Conservation (phyloP, 2,329 filamentous ascomycete species). For the Aureobasidium subglaciale region DNA sequence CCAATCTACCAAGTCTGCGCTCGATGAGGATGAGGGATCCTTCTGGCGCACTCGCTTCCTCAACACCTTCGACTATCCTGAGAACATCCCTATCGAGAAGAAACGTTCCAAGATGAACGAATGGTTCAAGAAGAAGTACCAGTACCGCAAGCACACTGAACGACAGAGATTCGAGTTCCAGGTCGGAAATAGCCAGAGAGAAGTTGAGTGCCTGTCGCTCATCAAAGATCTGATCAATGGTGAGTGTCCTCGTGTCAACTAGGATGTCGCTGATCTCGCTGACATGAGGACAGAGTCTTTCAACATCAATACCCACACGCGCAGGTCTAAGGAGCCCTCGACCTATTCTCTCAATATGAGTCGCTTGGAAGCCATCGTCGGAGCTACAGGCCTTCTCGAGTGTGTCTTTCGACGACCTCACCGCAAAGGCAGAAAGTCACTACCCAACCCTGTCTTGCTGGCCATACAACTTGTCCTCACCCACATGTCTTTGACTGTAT, state of each 20-base stretch:
- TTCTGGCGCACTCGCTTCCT: constrained; percentile 44
- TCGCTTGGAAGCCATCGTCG: constrained; percentile 27
- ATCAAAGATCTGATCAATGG: constrained; percentile 39
- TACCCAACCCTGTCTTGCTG: constrained; percentile 12
- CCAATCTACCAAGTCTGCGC: constrained; percentile 30
- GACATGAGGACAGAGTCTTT: constrained; percentile 27
- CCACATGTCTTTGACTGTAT: constrained; percentile 17
- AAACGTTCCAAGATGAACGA: constrained; percentile 21
- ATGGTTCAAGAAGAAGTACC: constrained; percentile 32
- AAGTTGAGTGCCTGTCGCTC: constrained; percentile 32
- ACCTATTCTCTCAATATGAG: constrained; percentile 28
- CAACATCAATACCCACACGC: constrained; percentile 20
- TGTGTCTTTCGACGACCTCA: constrained; percentile 10
- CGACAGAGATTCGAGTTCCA: constrained; percentile 23
- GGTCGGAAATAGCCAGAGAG: constrained; percentile 21
- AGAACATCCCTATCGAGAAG: constrained; percentile 1
- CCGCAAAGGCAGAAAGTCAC: not conserved
- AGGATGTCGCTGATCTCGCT: not conserved
- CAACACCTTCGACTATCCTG: constrained; percentile 33
- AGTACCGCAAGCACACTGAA: constrained; percentile 25
- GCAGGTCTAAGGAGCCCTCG: constrained; percentile 17
- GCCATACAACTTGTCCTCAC: constrained; percentile 27
- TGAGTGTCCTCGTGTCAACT: constrained; percentile 25
- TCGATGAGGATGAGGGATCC: constrained; percentile 34
- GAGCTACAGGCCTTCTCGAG: constrained; percentile 19